Evolutionary conservation across 176 grass and related monocot genomes (phyloP).

Genomic region (Oryza glaberrima): DNA sequence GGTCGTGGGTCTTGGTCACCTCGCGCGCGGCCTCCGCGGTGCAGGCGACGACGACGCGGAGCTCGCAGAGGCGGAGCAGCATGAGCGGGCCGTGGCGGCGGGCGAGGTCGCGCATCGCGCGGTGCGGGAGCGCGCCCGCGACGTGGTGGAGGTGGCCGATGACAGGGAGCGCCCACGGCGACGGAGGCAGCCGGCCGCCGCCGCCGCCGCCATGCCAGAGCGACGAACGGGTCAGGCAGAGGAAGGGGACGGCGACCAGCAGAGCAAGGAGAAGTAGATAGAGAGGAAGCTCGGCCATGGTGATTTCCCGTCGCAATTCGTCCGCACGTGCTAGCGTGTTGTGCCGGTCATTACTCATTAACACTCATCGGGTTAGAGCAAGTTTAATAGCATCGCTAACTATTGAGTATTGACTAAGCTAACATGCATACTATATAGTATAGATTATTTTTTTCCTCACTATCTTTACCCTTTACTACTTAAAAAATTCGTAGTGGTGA

Average conservation of each 20-base stretch:
- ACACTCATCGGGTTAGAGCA: no score
- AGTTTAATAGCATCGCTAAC: no score
- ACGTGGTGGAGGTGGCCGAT: constrained; percentile 39
- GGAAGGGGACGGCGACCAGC: not conserved
- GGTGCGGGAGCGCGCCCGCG: constrained; percentile 18
- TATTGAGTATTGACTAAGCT: no score
- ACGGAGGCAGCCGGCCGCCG: not conserved
- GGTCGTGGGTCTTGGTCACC: constrained; percentile 27
- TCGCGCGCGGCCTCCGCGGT: not conserved
- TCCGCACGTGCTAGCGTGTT: no score
- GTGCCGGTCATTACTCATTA: no score
- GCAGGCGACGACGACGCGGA: not conserved
- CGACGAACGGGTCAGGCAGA: not conserved
- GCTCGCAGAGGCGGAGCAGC: not conserved
- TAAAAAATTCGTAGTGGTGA: no score
- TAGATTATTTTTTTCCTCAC: no score
- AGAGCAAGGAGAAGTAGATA: not conserved
- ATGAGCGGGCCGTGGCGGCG: not conserved
- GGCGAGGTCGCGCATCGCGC: not conserved
- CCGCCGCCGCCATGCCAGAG: not conserved
- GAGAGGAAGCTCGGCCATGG: not conserved
- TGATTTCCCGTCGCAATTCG: not conserved
- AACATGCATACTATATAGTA: no score
- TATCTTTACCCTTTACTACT: no score
- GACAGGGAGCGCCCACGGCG: constrained; percentile 25